Base-by-base conservation (phyloP, 345 rosid species). In the Mangifera indica region DNA sequence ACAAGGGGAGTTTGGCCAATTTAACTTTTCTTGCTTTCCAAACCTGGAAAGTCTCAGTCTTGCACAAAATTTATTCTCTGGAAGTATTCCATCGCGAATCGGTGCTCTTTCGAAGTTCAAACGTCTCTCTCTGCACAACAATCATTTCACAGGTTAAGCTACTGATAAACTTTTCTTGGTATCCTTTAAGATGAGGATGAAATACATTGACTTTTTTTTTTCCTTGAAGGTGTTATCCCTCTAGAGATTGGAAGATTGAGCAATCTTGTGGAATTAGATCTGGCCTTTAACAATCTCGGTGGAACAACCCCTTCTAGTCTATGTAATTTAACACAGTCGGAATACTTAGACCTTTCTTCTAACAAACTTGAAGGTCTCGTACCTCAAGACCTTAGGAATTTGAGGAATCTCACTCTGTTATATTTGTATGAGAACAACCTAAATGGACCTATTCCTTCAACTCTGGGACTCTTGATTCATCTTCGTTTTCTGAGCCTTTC, bases 11-110 rank as follows among this genome's bases (percentile, higher is more conserved):
- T 11, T 59, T 26, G 15, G 2, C 42, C 20, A 0, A 11, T 29
- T 59, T 9, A 59, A 29, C 63, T 59, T 29, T n/a, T 59, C 63
- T 29, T 59, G 63, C 21, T 59, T 29, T 59, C 63, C 76, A 44
- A 48, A 52, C 24, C 42, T 48, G 0, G 15, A 32, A 3, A 0
- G 0, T 14, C 42, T 59, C 42, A 15, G 5, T 59, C 1, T 59
- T 1, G 9, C 0, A n/a, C n/a, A n/a, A n/a, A n/a, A n/a, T n/a
- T n/a, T 8, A 37, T 37, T 29, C 26, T 40, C 11, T 59, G 3
- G 10, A 49, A 74, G 42, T 26, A 3, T 7, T 6, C 60, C 7
- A 4, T 3, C 21, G 46, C 51, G 24, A 29, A 60, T 66, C 18
- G 54, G 7, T 59, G 34, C 51, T 7, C 51, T 46, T 46, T 46